Base-by-base conservation (phyloP, 768 basidiomycete species). In the Pisolithus sp. region DNA sequence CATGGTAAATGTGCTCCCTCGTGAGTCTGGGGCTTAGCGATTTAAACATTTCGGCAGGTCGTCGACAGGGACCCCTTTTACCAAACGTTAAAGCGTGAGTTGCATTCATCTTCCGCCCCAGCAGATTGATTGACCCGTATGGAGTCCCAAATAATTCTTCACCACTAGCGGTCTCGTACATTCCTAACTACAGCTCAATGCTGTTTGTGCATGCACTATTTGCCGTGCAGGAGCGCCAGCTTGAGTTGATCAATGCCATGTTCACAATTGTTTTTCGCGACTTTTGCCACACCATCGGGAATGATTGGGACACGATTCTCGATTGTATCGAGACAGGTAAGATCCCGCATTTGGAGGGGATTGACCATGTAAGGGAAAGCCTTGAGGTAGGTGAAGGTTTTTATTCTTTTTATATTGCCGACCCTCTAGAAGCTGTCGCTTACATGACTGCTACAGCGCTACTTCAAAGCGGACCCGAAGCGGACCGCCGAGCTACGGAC, bases 121-220 rank as follows among this genome's bases (percentile, higher is more conserved):
- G 10, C 7, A 13, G 31, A 1, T 4, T 15, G n/a, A 10, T 6
- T 21, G 21, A 34, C 18, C 38, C 26, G n/a, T 7, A n/a, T n/a
- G 26, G 7, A 63, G 55, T 56, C 21, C 57, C 57, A 10, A 28
- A 46, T 7, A 53, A 57, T 23, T 60, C 56, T 7, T 58, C 57
- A 13, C 60, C 55, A 13, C 7, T 60, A 21, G 60, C 21, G 0
- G 55, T 53, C 20, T 64, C 59, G 5, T 58, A 56, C 20, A 60
- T 62, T n/a, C 4, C 46, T 17, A 49, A 58, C 38, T 62, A 64
- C 38, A 56, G 49, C 21, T 57, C 63, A 2, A 62, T 57, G 50
- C 51, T 65, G 8, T 58, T 60, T 31, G 52, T 55, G 49, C 64
- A 62, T 46, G 60, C 45, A 4, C 42, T 65, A 4, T 66, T 62